Base-by-base conservation (phyloP, 2,329 filamentous ascomycete genomes). In the Biscogniauxia sp. region DNA sequence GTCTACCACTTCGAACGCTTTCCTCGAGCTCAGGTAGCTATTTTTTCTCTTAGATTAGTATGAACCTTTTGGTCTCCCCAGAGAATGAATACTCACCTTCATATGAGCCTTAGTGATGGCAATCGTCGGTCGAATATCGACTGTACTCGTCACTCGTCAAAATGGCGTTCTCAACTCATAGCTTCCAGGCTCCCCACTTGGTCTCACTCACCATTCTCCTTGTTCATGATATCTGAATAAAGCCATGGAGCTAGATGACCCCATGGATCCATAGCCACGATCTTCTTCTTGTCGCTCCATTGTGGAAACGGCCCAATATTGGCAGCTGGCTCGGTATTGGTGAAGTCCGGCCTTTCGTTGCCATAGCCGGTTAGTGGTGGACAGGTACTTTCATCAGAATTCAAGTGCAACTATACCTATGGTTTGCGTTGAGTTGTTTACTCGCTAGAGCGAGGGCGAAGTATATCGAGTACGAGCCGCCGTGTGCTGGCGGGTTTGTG, bases 191-290 rank as follows among this genome's bases (percentile, higher is more conserved):
- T 49, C 19, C 23, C 23, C 23, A 23, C 23, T 23, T 5, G 23
- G 2, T 19, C 3, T 15, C 53, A 70, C 75, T 58, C 75, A 85
- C 85, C 78, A 68, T 92, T 86, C 52, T 97, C 87, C 55, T 89
- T 87, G 54, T 90, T 82, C 69, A 95, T 93, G 53, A 86, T 83
- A 64, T 94, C 87, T 65, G 90, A 90, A 79, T 89, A 96, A 2
- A 96, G 78, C 88, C 89, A 93, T 8, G 92, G 91, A 8, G 89
- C 85, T 62, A 97, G 80, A 78, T 98, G 95, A 6, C 95, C 94
- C 75, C 90, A 91, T 0, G 94, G 94, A 73, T 98, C 95, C 92
- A 99, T 97, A 19, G 94, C 92, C 15, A 98, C 94, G 64, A 99
- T 98, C 81, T 97, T 98, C 76, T 92, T 92, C 70, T 85, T 86